Percentiles rank a stretch among this genome's conserved stretches.
phyloP scores from a whole-genome alignment of 352 stramenopile species.

The Aphanomyces stellatus region DNA sequence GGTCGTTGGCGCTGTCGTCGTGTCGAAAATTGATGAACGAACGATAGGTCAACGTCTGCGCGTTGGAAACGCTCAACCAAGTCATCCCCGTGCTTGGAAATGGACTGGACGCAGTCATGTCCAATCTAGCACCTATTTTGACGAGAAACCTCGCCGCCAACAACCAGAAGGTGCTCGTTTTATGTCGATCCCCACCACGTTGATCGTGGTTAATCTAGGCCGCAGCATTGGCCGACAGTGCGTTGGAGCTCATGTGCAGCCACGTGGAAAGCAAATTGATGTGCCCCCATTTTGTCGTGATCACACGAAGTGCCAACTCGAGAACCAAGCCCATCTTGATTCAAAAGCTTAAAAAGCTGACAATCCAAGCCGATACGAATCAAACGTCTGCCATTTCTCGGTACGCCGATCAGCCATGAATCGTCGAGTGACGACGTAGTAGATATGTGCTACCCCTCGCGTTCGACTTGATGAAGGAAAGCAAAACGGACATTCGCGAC shows the following conservation, averaged over 20 bases:
- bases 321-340: constrained; percentile 50
- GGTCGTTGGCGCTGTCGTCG: background rate
- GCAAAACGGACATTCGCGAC: constrained; percentile 62
- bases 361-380: constrained; percentile 30
- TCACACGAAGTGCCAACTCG: constrained; percentile 44
- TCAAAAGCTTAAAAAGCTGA: constrained; percentile 38
- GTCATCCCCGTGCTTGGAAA: constrained; percentile 43
- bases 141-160: constrained; percentile 46
- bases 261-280: constrained; percentile 41
- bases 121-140: constrained; percentile 42
- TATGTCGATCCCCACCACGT: background rate
- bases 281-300: constrained; percentile 43
- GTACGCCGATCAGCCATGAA: constrained; percentile 12
- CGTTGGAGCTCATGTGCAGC: constrained; percentile 36
- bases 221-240: constrained; percentile 30
- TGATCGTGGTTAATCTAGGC: no score
- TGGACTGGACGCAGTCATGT: constrained; percentile 49
- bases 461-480: constrained; percentile 62
- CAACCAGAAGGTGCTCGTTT: constrained; percentile 33
- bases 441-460: constrained; percentile 64
- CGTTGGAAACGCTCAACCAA: constrained; percentile 44
- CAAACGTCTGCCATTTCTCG: constrained; percentile 44
- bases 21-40: background rate
- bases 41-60: constrained; percentile 34
- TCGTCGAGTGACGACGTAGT: background rate